Percentiles rank a stretch among this genome's conserved stretches.
Evolutionary conservation across 768 basidiomycete genomes (phyloP).

Genomic region (Macrolepiota fuliginosa): DNA sequence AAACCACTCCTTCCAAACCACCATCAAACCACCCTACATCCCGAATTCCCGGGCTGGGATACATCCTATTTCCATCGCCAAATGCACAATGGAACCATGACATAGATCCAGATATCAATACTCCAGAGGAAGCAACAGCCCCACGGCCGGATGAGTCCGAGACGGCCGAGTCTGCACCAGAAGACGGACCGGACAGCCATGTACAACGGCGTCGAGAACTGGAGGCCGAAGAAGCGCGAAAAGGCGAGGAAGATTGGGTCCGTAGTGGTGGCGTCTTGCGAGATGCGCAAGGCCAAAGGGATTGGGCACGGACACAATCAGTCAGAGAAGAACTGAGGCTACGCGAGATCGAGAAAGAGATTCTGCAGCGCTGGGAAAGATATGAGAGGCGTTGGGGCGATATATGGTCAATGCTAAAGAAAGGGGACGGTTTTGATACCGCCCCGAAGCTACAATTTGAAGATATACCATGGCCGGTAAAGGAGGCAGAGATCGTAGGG

Average conservation of each 20-base stretch:
- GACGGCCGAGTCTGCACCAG: not conserved
- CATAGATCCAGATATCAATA: not conserved
- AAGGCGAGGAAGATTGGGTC: constrained; percentile 60
- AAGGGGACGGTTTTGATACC: constrained; percentile 11
- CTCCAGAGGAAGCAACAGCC: not conserved
- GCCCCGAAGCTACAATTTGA: constrained; percentile 33
- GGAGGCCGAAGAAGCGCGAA: constrained; percentile 40
- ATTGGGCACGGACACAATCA: constrained; percentile 45
- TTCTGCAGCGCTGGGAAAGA: constrained; percentile 43
- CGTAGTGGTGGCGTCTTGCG: constrained; percentile 55
- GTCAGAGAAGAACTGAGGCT: constrained; percentile 46
- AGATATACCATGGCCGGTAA: constrained; percentile 66
- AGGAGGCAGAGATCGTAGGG: not conserved
- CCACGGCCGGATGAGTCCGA: not conserved
- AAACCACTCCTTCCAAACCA: not conserved
- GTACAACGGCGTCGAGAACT: constrained; percentile 18
- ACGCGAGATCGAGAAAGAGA: constrained; percentile 38
- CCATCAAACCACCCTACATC: not conserved
- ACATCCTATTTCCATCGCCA: constrained; percentile 2
- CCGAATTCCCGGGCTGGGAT: constrained; percentile 3
- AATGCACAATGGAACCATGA: not conserved
- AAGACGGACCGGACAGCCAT: not conserved
- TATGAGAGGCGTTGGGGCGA: constrained; percentile 54
- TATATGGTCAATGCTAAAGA: constrained; percentile 27
- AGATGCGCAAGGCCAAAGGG: constrained; percentile 46